Base-by-base conservation (phyloP, 345 rosid species). In the Moricandia arvensis region DNA sequence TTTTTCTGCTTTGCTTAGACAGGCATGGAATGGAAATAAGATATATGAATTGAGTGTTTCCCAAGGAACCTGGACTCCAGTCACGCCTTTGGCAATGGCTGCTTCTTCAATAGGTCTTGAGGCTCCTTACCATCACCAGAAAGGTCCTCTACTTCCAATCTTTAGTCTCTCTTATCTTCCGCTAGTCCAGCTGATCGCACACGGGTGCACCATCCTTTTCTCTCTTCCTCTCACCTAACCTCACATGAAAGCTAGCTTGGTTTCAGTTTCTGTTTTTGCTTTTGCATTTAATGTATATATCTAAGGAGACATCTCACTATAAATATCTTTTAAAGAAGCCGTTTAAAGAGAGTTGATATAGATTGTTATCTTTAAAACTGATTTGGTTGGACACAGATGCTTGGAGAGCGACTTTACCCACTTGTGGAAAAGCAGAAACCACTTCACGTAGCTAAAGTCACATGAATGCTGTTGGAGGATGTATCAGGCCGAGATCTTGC, bases 381-480 rank as follows among this genome's bases (percentile, higher is more conserved):
- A 63, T 24, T 86, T 90, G 82, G 81, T 90, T 33, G 97, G 91
- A 6, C n/a, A 70, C 83, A 89, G 95, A 88, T 90, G 75, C 83
- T 93, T n/a, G 98, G 93, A 21, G 90, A 88, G 43, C 86, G 83
- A 30, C 90, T 90, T 38, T 88, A 80, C 81, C 96, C 90, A 24
- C 85, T 86, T 9, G 95, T 93, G 79, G 73, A 85, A 68, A 72
- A 70, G 60, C 82, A 86, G 0, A 90, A 88, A 77, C 87, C 87
- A n/a, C 78, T 77, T 54, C 83, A 88, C 24, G 88, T 60, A 12
- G 83, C 84, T 1, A 88, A 91, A 85, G 89, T 93, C 24, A 89
- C 96, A 15, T 93, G 93, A 43, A 85, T 89, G 89, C 58, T 93
- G 68, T 72, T 93, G 79, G 95, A 90, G n/a, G n/a, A n/a, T n/a